Conservation (phyloP, 768 basidiomycete genomes). For the Pholiota microspora region DNA sequence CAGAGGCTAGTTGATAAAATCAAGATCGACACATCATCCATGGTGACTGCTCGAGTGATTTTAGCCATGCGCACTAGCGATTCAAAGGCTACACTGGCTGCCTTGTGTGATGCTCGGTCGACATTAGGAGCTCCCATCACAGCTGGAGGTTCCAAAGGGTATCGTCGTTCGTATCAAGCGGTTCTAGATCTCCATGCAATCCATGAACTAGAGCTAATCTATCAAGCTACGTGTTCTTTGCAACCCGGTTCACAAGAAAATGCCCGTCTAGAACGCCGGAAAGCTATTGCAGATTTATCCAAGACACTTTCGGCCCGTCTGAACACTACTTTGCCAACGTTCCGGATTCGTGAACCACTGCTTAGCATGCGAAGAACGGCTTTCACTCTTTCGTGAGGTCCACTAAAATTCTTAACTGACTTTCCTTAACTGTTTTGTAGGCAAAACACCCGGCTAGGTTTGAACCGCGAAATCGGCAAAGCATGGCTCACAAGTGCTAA, state of each 20-base stretch:
- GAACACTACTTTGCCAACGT: slow-evolving; percentile 79
- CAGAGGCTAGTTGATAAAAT: slow-evolving; percentile 52
- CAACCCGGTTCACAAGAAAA: slow-evolving; percentile 36
- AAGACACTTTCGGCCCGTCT: slow-evolving; percentile 61
- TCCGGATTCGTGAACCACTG: slow-evolving; percentile 84
- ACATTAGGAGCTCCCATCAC: slow-evolving; percentile 78
- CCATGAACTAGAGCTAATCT: slow-evolving; percentile 79
- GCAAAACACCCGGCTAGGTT: slow-evolving; percentile 32
- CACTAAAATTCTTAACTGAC: not conserved
- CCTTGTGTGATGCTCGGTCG: slow-evolving; percentile 64
- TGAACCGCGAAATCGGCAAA: slow-evolving; percentile 66
- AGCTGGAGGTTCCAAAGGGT: slow-evolving; percentile 77
- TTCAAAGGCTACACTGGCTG: slow-evolving; percentile 37
- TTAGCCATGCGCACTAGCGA: slow-evolving; percentile 71
- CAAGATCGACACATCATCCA: slow-evolving; percentile 53
- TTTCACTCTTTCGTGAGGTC: slow-evolving; percentile 64
- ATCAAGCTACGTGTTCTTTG: slow-evolving; percentile 38
- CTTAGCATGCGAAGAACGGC: slow-evolving; percentile 88
- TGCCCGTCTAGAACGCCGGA: slow-evolving; percentile 30
- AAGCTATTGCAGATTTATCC: slow-evolving; percentile 43
- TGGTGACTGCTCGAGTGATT: slow-evolving; percentile 76
- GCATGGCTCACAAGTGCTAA: slow-evolving; percentile 95
- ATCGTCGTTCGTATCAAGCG: slow-evolving; percentile 85
- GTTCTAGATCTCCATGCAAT: slow-evolving; percentile 81
- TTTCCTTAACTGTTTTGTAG: slow-evolving; percentile 18